Evolutionary conservation across 2,329 filamentous ascomycete species (phyloP).

Genomic region (Calonectria pauciramosa): DNA sequence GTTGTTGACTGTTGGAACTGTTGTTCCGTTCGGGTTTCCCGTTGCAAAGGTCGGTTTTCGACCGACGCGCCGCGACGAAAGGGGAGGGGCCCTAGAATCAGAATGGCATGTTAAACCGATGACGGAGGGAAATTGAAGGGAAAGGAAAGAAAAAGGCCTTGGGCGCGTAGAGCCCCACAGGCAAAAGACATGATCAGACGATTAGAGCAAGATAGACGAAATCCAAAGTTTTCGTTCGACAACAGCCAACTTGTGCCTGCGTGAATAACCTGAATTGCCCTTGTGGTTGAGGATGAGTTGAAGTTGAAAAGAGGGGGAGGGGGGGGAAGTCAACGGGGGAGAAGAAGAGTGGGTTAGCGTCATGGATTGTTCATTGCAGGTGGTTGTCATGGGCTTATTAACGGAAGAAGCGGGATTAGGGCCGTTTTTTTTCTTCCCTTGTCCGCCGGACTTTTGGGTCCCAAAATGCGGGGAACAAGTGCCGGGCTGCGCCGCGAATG

Average conservation of each 20-base stretch:
- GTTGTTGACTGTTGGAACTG: background rate
- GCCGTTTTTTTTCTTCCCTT: background rate
- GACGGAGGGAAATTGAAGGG: background rate
- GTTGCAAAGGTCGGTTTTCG: no score
- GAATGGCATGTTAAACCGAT: background rate
- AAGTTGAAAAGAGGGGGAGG: background rate
- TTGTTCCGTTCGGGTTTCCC: slow-evolving; percentile 9
- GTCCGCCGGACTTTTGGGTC: background rate
- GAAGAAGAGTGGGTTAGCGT: background rate
- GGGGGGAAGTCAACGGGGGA: no score
- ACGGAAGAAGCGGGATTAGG: slow-evolving; percentile 3
- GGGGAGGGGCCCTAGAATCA: background rate
- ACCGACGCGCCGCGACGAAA: background rate
- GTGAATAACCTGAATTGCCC: no score
- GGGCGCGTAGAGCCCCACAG: background rate
- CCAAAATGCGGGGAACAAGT: slow-evolving; percentile 7
- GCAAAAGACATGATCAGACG: slow-evolving; percentile 25
- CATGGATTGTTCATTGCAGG: background rate
- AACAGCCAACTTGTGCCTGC: no score
- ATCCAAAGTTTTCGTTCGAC: slow-evolving; percentile 19
- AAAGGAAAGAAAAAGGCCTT: slow-evolving; percentile 13
- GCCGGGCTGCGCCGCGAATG: background rate
- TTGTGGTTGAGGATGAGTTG: background rate
- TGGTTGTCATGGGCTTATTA: background rate
- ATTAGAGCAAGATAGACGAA: slow-evolving; percentile 28